Evolutionary conservation across 2,329 filamentous ascomycete species (phyloP), one percentile per base, ranked within the genome.

Genomic region (Aspergillus brunneoviolaceus): DNA sequence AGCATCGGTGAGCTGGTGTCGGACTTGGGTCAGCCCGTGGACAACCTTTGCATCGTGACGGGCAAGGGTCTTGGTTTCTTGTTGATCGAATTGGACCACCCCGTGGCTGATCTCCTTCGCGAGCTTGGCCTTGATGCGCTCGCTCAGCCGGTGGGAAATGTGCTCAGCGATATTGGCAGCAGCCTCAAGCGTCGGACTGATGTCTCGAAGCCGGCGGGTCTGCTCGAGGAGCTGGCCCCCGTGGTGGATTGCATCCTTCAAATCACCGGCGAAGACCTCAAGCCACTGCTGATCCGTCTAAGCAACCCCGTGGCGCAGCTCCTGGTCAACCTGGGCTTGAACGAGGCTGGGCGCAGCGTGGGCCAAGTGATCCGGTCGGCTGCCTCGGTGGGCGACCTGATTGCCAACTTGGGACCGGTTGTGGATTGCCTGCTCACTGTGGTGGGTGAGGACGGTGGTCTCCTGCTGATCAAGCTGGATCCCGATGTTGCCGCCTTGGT

Each of bases 1-100:
- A 61, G 50, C 51, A 51, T 71, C 19, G 70, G 70, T 61, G 71
- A 67, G 39, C 68, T 74, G 48, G 19, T 73, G 52, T 62, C 58
- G 21, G 60, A 69, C 52, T 33, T 72, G 9, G 67, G 62, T 42
- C 55, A 57, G 10, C 45, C 55, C 27, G 62, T 66, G 19, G 62
- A 71, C 53, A 62, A 61, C 33, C 60, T 68, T 45, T 61, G 70
- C 31, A 60, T 66, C 14, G 62, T 67, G 16, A 51, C 67, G 27
- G 68, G 67, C 54, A 51, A 65, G 49, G 60, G 63, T 33, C 49
- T 53, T 5, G 60, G 60, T 5, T 62, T 39, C 23, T 33, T 62
- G 6, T 31, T 62, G 23, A 60, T 62, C 29, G 11, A 47, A 29
- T 54, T 66, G 4, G 59, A 62, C 27, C 55, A 57, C 12, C 56